Base-by-base conservation (phyloP, 305 asterid genomes). In the Rubia balearica region DNA sequence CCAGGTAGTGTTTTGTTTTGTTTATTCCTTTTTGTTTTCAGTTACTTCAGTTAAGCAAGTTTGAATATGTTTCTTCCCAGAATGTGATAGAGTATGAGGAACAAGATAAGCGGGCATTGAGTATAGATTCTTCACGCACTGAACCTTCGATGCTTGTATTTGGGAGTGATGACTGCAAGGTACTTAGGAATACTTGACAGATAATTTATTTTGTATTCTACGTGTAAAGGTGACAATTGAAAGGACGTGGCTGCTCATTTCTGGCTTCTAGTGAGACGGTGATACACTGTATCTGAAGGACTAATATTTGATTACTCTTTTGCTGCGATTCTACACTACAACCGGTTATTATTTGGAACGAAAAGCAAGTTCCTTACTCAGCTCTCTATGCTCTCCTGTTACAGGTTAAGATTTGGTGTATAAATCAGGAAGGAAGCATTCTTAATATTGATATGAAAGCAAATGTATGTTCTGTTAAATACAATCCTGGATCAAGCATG, bases 131-230 rank as follows among this genome's bases (percentile, higher is more conserved):
- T 79, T 89, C 96, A 69, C 82, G 81, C 67, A 83, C 90, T 6
- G 93, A 89, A 65, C 93, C 96, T 48, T 84, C 93, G 36, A 89
- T 89, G 96, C 90, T 89, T 42, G 90, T 89, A 49, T 89, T 91
- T 61, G 96, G 96, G 40, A 87, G 96, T 82, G 96, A 89, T 42
- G 96, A 89, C 83, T 89, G 96, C 82, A 89, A 86, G 96, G 94
- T 89, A 79, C 73, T 8, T 4, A 14, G 30, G 17, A 45, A 30
- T 21, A 11, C 27, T 43, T 19, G 36, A 9, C 27, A 21, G 17
- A 12, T 40, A 38, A 2, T 21, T 53, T 17, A 24, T 43, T 13
- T 7, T 59, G 22, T 59, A 3, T 13, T 14, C 17, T 43, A 30
- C 36, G 60, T 27, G 61, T 14, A 12, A 24, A 45, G 43, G 7